Evolutionary conservation across 2,329 filamentous ascomycete species (phyloP), one percentile per base, ranked within the genome.

Genomic region (Tolypocladium ophioglossoides): DNA sequence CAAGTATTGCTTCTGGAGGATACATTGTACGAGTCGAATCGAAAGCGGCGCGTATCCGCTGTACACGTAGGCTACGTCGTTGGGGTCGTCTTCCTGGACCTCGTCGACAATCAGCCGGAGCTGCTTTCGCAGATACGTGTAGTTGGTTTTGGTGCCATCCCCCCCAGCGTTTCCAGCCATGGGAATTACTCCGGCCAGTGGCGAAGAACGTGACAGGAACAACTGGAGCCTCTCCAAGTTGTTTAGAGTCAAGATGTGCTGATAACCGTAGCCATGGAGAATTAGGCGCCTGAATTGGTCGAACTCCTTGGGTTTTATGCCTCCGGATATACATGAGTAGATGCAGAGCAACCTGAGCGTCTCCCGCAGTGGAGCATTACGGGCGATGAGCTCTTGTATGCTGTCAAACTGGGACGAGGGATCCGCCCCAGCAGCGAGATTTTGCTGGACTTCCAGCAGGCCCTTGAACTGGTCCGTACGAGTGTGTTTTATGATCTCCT

Each of bases 61-160:
- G 72, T 97, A 99, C 12, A 96, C 91, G 64, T 99, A 99, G n/a
- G 91, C 87, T 57, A 97, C 86, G 63, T 99, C 94, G 63, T 94
- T 89, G 3, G 94, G 94, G 49, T 95, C 87, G 56, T 94, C 85
- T 70, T 99, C 94, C 66, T 95, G 91, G 40, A 99, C 92, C 67
- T 97, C 94, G 67, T 99, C 94, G 54, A 96, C 87, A 66, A 96
- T 95, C 18, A 99, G 80, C 34, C 87, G 84, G 16, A 99, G 80
- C 57, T 86, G 85, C 68, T 94, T 95, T 53, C 95, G 86, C 6
- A 97, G 75, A 61, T 89, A 88, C 5, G 84, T 85, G 72, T 96
- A 99, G 68, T 97, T 96, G 12, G 91, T 96, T 68, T 91, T 90
- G 24, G 79, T 82, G 18, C 85, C 86, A 20, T 77, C 70, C 9